Base-by-base conservation (phyloP, 352 stramenopile species). In the Hyaloperonospora brassicae region DNA sequence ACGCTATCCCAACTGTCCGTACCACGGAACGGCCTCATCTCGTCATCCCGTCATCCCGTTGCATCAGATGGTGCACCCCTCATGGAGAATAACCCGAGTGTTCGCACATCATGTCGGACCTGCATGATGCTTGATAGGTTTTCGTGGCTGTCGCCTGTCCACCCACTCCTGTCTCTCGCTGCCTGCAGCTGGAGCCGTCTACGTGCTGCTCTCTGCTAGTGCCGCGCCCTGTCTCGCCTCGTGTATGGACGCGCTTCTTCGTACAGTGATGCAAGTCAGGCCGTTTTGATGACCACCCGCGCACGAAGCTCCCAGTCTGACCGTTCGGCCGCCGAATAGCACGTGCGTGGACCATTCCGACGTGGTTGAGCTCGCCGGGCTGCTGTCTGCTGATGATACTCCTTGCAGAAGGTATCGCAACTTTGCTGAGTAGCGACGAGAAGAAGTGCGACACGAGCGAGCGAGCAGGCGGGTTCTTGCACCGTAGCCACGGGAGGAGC, bases 351-450 rank as follows among this genome's bases (percentile, higher is more conserved):
- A 40, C 7, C 35, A 58, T 27, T 45, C 58, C 25, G 36, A 43
- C 50, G 27, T 48, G 56, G 60, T 69, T 66, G 62, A 74, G 54
- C 59, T 67, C 59, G 55, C 50, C 40, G 39, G 57, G 30, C 52
- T 7, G 59, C 11, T 49, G 62, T 65, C 57, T 61, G 30, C 61
- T 74, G 66, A 64, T 49, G 62, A 74, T 58, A 71, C 61, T 57
- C 41, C 69, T 66, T 74, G 66, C 62, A 74, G 66, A 74, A 74
- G 66, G 66, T 74, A 71, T 74, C 62, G 62, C 62, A 74, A 61
- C 64, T 8, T 55, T 61, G 66, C 66, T 74, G 66, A 74, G 66
- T 59, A 55, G 53, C 2, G 57, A 60, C 24, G 41, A 45, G 48
- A 57, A 65, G 57, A 66, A 56, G 25, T 25, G 5, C 31, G 39